phyloP scores from a whole-genome alignment of 1,284 basidiomycete genomes.

The Porogramme epimiltina region DNA sequence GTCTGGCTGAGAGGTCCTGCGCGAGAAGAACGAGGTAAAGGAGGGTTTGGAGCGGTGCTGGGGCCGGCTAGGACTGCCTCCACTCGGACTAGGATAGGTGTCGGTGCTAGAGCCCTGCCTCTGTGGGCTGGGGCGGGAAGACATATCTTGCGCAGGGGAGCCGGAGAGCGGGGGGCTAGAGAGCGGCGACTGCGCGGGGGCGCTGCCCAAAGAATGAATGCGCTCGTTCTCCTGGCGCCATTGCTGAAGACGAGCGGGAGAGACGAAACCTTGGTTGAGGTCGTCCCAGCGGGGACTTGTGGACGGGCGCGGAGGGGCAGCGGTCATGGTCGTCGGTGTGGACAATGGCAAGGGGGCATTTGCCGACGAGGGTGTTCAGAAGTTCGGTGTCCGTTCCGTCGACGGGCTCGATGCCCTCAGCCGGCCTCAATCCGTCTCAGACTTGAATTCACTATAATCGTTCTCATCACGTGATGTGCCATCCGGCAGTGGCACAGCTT shows the following conservation, averaged over 20 bases:
- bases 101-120: constrained; percentile 11
- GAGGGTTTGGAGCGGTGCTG: constrained; percentile 20
- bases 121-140: constrained; percentile 5
- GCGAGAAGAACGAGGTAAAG: constrained; percentile 21
- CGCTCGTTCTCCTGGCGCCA: constrained; percentile 30
- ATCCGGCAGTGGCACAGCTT: too few species aligned
- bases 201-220: constrained; percentile 19
- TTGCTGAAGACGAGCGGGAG: constrained; percentile 50
- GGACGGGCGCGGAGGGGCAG: constrained; percentile 19
- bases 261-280: constrained; percentile 49
- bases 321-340: constrained; percentile 17
- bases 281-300: constrained; percentile 45
- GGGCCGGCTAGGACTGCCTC: constrained; percentile 7
- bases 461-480: constrained; percentile 16
- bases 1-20: constrained; percentile 16
- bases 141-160: neutral
- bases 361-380: constrained; percentile 1
- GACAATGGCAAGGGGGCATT: constrained; percentile 9
- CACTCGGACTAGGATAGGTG: constrained; percentile 5
- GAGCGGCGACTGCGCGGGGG: constrained; percentile 17
- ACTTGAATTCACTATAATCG: too few species aligned
- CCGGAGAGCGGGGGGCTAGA: constrained; percentile 8
- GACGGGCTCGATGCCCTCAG: too few species aligned
- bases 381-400: too few species aligned
- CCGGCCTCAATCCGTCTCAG: too few species aligned